Percentiles rank a stretch among this genome's conserved stretches.
Evolutionary conservation across 2,329 filamentous ascomycete genomes (phyloP).

Genomic region (Penicillium frequentans): DNA sequence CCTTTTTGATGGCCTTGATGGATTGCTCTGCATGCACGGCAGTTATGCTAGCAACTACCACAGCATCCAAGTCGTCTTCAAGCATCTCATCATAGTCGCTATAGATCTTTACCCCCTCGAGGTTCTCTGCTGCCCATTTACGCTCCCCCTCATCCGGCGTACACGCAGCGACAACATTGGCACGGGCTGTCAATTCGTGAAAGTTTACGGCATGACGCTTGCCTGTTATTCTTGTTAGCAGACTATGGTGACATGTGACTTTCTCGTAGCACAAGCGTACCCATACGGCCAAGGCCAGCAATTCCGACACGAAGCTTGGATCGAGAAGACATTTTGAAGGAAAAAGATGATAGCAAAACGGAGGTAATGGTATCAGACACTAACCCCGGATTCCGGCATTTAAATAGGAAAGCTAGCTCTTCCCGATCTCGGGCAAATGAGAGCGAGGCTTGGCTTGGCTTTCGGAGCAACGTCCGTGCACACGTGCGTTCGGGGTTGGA

Average conservation of each 20-base stretch:
- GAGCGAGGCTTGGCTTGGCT: no score
- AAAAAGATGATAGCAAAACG: not conserved
- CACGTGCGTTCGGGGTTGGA: no score
- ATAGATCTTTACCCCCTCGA: constrained; percentile 32
- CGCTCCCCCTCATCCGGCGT: not conserved
- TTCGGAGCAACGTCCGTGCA: no score
- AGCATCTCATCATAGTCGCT: constrained; percentile 56
- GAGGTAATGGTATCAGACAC: not conserved
- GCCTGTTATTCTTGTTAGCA: not conserved
- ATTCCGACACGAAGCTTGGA: constrained; percentile 4
- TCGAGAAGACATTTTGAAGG: not conserved
- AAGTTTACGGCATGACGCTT: not conserved
- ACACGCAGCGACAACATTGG: not conserved
- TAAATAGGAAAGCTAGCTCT: no score
- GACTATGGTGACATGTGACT: no score
- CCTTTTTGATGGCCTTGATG: constrained; percentile 55
- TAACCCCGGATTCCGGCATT: no score
- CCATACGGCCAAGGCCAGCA: constrained; percentile 1
- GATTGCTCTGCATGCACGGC: constrained; percentile 57
- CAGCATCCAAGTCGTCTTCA: constrained; percentile 51
- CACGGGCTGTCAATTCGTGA: not conserved
- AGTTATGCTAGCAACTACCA: constrained; percentile 54
- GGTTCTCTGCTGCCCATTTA: not conserved
- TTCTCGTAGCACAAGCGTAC: not conserved
- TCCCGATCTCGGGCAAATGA: no score